Base-by-base conservation (phyloP, 2,329 filamentous ascomycete species). In the Diaporthe amygdali region DNA sequence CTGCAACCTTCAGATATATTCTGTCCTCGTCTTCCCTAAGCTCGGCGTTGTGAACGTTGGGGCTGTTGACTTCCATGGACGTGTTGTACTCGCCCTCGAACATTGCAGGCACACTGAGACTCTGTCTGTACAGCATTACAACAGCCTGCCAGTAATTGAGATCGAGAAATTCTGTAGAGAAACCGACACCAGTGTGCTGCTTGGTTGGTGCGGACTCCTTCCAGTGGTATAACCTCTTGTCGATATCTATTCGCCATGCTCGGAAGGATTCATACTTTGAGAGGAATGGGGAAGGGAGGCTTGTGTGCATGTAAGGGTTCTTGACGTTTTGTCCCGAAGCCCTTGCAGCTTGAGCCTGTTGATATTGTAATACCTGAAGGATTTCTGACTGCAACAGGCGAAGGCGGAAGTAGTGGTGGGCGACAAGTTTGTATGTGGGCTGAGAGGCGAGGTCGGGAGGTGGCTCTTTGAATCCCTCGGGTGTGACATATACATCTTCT, bases 91-190 rank as follows among this genome's bases (percentile, higher is more conserved):
- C 96, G 68, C 91, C 91, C 68, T 95, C 94, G 71, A 98, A 91
- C 77, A 95, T 91, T 49, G 93, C 90, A 0, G 96, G 96, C 22
- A 97, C 94, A 61, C 94, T 93, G 73, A 97, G 82, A 80, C 95
- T 96, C 81, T 97, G 96, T 69, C 96, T 88, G 80, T 98, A 98
- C 25, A 98, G 88, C 92, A 98, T 95, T 75, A 98, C 97, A 72
- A 98, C 91, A 4, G 95, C 94, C 80, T 98, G 96, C 95, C 96
- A 98, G 82, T 98, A 98, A 81, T 98, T 98, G 72, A 98, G 87
- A 77, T 98, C 94, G 5, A 98, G 83, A 77, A 98, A 97, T 69
- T 97, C 93, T 1, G 94, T 91, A 0, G 93, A 95, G 79, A 98
- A 98, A 5, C 91, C 91, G 2, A 98, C 96, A 1, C 95, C 95